Conservation (phyloP, 2,329 filamentous ascomycete genomes). For the Penicillium sp. region DNA sequence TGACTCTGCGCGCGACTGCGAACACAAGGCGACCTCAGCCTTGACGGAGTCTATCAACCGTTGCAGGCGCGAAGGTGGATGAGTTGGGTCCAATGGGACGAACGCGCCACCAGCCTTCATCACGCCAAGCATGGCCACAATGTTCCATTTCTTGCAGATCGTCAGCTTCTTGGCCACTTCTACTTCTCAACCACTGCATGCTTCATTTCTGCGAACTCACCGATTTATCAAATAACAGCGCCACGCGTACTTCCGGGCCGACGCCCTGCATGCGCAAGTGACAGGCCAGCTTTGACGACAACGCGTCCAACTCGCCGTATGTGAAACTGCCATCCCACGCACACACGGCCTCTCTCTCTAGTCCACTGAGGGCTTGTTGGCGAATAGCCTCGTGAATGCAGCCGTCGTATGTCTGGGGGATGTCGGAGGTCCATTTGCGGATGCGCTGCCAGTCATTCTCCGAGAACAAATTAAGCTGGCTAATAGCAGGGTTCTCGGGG, state of each 20-base stretch:
- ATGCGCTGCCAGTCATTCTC: slow-evolving; percentile 61
- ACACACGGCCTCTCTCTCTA: slow-evolving; percentile 39
- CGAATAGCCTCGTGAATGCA: slow-evolving; percentile 44
- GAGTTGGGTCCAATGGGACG: slow-evolving; percentile 45
- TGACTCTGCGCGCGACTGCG: slow-evolving; percentile 26
- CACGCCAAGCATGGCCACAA: slow-evolving; percentile 46
- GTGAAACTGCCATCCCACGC: slow-evolving; percentile 48
- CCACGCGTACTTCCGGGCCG: slow-evolving; percentile 41
- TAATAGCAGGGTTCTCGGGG: slow-evolving; percentile 47
- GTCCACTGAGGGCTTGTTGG: slow-evolving; percentile 41
- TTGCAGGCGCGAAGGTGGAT: slow-evolving; percentile 43
- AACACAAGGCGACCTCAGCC: slow-evolving; percentile 40
- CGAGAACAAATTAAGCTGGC: slow-evolving; percentile 58
- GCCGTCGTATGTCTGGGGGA: slow-evolving; percentile 43
- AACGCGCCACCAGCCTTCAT: slow-evolving; percentile 50
- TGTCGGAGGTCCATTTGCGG: slow-evolving; percentile 56
- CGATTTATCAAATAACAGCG: slow-evolving; percentile 49
- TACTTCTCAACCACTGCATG: neutral
- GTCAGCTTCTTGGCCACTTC: slow-evolving; percentile 9
- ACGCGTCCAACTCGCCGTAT: slow-evolving; percentile 40
- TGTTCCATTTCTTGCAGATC: slow-evolving; percentile 44
- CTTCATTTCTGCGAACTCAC: slow-evolving; percentile 22
- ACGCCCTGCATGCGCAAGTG: slow-evolving; percentile 46
- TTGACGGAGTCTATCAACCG: slow-evolving; percentile 38
- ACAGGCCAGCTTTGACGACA: slow-evolving; percentile 43